Base-by-base conservation (phyloP, 495 filamentous ascomycete genomes). In the Lophium mytilinum region DNA sequence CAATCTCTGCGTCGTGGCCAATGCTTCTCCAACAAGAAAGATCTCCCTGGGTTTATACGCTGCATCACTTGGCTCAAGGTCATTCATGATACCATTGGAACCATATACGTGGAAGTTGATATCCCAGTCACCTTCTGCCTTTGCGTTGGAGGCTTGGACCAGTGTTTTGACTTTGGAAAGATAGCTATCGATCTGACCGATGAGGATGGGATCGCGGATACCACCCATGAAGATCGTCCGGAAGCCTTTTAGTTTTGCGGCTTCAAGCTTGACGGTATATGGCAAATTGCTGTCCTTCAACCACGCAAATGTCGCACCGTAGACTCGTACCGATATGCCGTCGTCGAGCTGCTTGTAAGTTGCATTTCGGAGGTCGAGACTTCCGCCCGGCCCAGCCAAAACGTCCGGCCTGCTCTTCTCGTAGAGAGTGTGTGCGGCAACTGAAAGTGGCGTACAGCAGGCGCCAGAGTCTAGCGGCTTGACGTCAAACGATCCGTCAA, bases 361-460 rank as follows among this genome's bases (percentile, higher is more conserved):
- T 1, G 71, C 61, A 1, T 56, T 36, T 12, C 65, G 68, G 2
- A 80, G 63, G 37, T 73, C 61, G 1, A 80, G 67, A 33, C 56
- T 57, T 14, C 77, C 78, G 0, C 78, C 78, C 8, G 78, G 78
- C 0, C 77, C 77, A 15, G 65, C 55, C 6, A 78, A 65, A 0
- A 69, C 39, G 66, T 78, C 76, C 0, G 78, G 75, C 34, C 75
- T 62, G 1, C 72, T 63, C 55, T 79, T 80, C 61, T 80, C 76
- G 37, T 79, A 79, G 39, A 80, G 66, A 1, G 77, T 72, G 54
- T 79, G 77, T 0, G 77, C 75, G 1, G 77, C 76, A 1, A 80
- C 75, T 9, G 69, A 72, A 3, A 70, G 37, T 0, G 73, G 69
- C 0, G 73, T 78, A 57, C 78, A 80, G 9, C 65, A 60, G 3